Conservation (phyloP, 2,329 filamentous ascomycete genomes). For the Aspergillus clavatus region DNA sequence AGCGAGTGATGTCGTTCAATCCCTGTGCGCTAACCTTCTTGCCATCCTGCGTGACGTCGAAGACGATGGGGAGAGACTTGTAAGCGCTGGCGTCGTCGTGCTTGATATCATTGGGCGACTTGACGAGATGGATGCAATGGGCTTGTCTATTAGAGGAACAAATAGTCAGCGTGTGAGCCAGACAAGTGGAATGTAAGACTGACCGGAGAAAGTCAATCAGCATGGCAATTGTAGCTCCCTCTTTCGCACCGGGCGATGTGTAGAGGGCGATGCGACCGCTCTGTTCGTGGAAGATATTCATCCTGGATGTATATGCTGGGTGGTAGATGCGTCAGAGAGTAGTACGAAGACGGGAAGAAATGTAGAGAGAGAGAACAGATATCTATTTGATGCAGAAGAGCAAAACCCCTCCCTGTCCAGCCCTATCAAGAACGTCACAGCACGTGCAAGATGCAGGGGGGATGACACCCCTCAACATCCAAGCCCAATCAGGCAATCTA, state of each 20-base stretch:
- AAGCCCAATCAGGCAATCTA: too few species aligned
- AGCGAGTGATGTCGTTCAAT: background rate
- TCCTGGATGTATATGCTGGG: slow-evolving; percentile 1
- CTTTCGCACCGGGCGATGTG: background rate
- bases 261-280: slow-evolving; percentile 5
- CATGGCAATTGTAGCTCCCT: slow-evolving; percentile 6
- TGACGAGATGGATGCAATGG: slow-evolving; percentile 2
- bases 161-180: background rate
- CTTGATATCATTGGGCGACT: background rate
- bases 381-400: too few species aligned
- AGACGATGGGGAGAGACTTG: slow-evolving; percentile 1
- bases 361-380: too few species aligned
- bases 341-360: too few species aligned
- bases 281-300: slow-evolving; percentile 11
- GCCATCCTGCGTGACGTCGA: slow-evolving; percentile 3
- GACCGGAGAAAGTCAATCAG: slow-evolving; percentile 6
- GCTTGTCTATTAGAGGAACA: background rate
- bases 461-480: too few species aligned
- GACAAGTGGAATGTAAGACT: background rate
- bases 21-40: background rate
- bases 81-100: background rate
- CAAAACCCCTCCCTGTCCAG: too few species aligned
- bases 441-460: too few species aligned
- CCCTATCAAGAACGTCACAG: too few species aligned
- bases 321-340: too few species aligned